Evolutionary conservation across 129 eudicot species (phyloP), one percentile per base, ranked within the genome.

Genomic region (Escallonia herrerae): DNA sequence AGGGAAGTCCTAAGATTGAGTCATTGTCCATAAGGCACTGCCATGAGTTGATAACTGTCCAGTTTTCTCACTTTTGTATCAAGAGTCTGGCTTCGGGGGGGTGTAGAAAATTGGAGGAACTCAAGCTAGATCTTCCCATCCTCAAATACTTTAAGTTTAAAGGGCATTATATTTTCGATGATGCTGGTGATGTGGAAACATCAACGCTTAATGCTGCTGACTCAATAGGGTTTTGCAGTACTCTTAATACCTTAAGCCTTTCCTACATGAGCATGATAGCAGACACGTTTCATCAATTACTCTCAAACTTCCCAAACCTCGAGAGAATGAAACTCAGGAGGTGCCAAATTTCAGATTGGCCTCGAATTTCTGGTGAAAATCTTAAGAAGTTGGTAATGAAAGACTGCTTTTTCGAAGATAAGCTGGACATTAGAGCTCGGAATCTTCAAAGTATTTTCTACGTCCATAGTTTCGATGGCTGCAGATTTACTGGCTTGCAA

Each of bases 301-400:
- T 66, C 22, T 40, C 59, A 15, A 52, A 42, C 3, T 66, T 66
- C 59, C 50, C 61, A 5, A 66, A 3, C 39, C 15, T 66, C 50
- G 22, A 38, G 49, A 8, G 8, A 38, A 39, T 66, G 7, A 52
- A 52, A 4, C 15, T 53, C 0, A 52, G 40, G 33, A 2, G 22
- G 2, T 66, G 71, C 14, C 22, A 7, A 2, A 37, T 66, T 41
- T 7, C 33, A 3, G 59, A 40, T n/a, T 39, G 59, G 46, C 3
- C 33, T 66, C 61, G 5, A 52, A n/a, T 40, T 40, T 40, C 15
- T 0, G 60, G 40, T 40, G 22, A 52, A 2, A 40, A 6, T n/a
- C 45, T 66, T 2, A 66, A 14, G 37, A 52, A 53, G 4, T 15
- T 66, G 39, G 44, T 33, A 13, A n/a, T 66, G 3, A 43, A 12